These are phyloP conservation scores for Metschnikowia orientalis DNA, from an alignment of 805 yeast genomes.

Conservation along the genomic window DNA sequence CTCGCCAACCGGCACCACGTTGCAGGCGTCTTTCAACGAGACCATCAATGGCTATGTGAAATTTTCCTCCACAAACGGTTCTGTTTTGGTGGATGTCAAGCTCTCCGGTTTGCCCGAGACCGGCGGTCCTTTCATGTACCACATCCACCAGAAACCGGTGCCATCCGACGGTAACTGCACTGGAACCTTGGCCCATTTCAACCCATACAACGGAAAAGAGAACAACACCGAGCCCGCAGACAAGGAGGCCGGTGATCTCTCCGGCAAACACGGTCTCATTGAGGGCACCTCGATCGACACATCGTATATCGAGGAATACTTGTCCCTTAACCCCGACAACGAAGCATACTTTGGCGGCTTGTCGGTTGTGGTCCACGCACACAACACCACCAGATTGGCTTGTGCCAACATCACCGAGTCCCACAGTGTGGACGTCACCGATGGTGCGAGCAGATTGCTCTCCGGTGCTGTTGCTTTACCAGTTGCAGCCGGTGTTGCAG, in stretches of 20 bases:
- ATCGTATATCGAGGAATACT: slow-evolving; percentile 26
- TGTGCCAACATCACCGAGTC: slow-evolving; percentile 36
- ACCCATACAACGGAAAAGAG: slow-evolving; percentile 34
- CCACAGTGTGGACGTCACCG: slow-evolving; percentile 1
- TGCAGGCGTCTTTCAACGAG: slow-evolving; percentile 23
- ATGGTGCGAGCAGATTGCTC: slow-evolving; percentile 5
- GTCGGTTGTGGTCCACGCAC: slow-evolving; percentile 35
- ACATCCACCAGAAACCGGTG: slow-evolving; percentile 35
- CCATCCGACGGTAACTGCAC: slow-evolving; percentile 31
- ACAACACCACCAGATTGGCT: slow-evolving; percentile 30
- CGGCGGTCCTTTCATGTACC: slow-evolving; percentile 40
- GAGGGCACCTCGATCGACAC: slow-evolving; percentile 23
- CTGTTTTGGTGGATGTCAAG: slow-evolving; percentile 31
- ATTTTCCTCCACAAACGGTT: slow-evolving; percentile 29
- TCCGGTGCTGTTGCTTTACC: slow-evolving; percentile 9
- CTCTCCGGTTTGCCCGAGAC: slow-evolving; percentile 28
- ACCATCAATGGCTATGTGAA: slow-evolving; percentile 27
- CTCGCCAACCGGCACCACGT: slow-evolving; percentile 26
- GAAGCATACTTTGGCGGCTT: slow-evolving; percentile 25
- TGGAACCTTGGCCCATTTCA: slow-evolving; percentile 34
- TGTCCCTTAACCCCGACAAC: slow-evolving; percentile 28
- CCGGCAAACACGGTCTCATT: slow-evolving; percentile 37
- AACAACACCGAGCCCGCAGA: slow-evolving; percentile 22
- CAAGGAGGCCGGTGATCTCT: slow-evolving; percentile 36
- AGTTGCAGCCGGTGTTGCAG: slow-evolving; percentile 15